Evolutionary conservation across 2,329 filamentous ascomycete species (phyloP).

Genomic region (Hypoxylon sp.): DNA sequence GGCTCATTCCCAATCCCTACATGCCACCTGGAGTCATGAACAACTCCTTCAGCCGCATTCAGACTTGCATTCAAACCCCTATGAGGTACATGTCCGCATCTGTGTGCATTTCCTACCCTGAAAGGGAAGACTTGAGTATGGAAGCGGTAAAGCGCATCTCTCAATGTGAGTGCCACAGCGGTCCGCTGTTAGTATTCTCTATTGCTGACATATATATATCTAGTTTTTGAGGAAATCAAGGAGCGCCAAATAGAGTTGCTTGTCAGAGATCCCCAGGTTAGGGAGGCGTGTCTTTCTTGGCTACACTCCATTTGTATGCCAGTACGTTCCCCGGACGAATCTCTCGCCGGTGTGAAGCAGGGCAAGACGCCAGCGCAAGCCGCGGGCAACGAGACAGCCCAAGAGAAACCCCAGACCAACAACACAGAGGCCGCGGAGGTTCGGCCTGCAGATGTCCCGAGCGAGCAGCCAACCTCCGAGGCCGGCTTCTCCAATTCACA

Average conservation of each 20-base stretch:
- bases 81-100: slow-evolving; percentile 41
- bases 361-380: neutral
- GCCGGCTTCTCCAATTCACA: neutral
- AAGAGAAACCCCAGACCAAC: neutral
- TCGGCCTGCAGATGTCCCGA: neutral
- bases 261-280: slow-evolving; percentile 32
- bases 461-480: neutral
- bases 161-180: slow-evolving; percentile 37
- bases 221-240: slow-evolving; percentile 43
- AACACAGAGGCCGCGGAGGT: neutral
- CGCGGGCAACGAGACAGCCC: neutral
- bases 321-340: neutral
- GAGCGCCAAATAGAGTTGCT: slow-evolving; percentile 41
- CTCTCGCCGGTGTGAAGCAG: neutral
- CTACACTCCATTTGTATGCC: slow-evolving; percentile 42
- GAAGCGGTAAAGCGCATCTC: slow-evolving; percentile 18
- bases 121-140: neutral
- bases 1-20: slow-evolving; percentile 37
- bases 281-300: slow-evolving; percentile 39
- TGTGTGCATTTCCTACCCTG: slow-evolving; percentile 26
- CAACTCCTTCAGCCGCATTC: slow-evolving; percentile 27
- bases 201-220: slow-evolving; percentile 26
- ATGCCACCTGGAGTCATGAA: slow-evolving; percentile 42
- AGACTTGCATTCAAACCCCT: slow-evolving; percentile 33
- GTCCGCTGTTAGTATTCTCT: neutral